Percentiles rank a stretch among this genome's conserved stretches.
Evolutionary conservation across 1,284 basidiomycete genomes (phyloP).

Genomic region (Cutaneotrichosporon sp.): DNA sequence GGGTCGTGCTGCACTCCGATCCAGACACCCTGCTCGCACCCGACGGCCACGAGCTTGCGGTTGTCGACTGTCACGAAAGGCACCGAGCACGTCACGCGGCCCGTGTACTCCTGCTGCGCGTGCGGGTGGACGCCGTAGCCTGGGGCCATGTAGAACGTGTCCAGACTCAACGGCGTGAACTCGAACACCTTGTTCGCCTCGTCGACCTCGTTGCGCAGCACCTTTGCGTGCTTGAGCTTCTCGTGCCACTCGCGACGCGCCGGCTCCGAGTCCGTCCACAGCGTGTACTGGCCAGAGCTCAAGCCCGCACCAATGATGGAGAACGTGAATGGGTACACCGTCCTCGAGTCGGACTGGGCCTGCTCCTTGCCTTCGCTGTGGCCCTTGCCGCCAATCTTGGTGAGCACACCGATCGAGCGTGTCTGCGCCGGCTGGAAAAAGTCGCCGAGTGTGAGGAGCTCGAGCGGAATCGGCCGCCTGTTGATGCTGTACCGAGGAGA

Average conservation of each 20-base stretch:
- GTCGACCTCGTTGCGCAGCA: slow-evolving; percentile 78
- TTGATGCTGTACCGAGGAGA: slow-evolving; percentile 58
- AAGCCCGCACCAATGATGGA: slow-evolving; percentile 82
- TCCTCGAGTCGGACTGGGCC: slow-evolving; percentile 60
- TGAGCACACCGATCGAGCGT: slow-evolving; percentile 36
- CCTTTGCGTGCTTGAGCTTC: slow-evolving; percentile 84
- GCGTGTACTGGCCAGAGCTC: slow-evolving; percentile 73
- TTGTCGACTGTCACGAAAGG: slow-evolving; percentile 86
- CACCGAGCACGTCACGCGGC: slow-evolving; percentile 88
- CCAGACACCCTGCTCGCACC: slow-evolving; percentile 95
- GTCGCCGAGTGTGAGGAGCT: slow-evolving; percentile 75
- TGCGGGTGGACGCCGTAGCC: slow-evolving; percentile 56
- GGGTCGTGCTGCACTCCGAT: slow-evolving; percentile 90
- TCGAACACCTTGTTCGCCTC: slow-evolving; percentile 90
- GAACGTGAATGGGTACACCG: slow-evolving; percentile 71
- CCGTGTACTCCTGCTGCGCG: slow-evolving; percentile 75
- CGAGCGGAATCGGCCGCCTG: slow-evolving; percentile 84
- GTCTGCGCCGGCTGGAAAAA: slow-evolving; percentile 61
- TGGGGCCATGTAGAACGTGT: slow-evolving; percentile 76
- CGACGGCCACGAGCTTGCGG: slow-evolving; percentile 82
- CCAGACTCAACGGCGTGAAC: slow-evolving; percentile 77
- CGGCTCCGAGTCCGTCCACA: slow-evolving; percentile 80
- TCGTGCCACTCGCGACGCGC: slow-evolving; percentile 81
- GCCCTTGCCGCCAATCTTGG: slow-evolving; percentile 42
- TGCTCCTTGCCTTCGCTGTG: slow-evolving; percentile 15